Evolutionary conservation across 768 basidiomycete species (phyloP), one percentile per base, ranked within the genome.

Genomic region (Daedaleopsis sinensis): DNA sequence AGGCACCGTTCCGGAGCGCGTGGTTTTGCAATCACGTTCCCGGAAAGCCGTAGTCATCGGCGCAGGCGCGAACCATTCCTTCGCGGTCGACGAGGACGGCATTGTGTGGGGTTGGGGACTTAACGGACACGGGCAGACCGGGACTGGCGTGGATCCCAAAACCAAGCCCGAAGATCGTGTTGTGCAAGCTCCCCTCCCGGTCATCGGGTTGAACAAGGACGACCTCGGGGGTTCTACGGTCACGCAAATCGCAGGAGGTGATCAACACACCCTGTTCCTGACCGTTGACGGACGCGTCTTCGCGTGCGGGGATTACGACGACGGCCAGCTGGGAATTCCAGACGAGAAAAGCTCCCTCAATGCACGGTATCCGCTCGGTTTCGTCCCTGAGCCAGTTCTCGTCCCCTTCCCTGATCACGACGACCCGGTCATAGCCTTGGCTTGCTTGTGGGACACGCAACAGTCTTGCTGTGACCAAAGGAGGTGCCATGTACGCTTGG

Each of bases 221-320:
- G 81, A 81, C 47, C 82, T 91, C 6, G 79, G 72, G 3, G 86
- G 82, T 6, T 74, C 74, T 2, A 52, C 39, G n/a, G 82, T 93
- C 48, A 75, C 87, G 18, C 84, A 91, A 71, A 92, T 97, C 65
- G 79, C 68, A 21, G 92, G 89, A n/a, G 93, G 95, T 37, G 86
- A 88, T 55, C 91, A 94, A 67, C 94, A 98, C 71, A 86, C 93
- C 0, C 72, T 97, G 38, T 97, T 98, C 80, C 78, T 94, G 63
- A 89, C 94, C 12, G 80, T 83, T 42, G 80, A 84, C 44, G 96
- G 96, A 50, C 84, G 87, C 62, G 90, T 97, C 0, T 95, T 84
- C 71, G 91, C 86, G 4, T 89, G 88, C 67, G 96, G 96, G 6
- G 85, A 93, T 38, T 84, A 82, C 52, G 90, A 94, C 66, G 85